Evolutionary conservation across 2,329 filamentous ascomycete genomes (phyloP).

Genomic region (Pseudogymnoascus sp.): DNA sequence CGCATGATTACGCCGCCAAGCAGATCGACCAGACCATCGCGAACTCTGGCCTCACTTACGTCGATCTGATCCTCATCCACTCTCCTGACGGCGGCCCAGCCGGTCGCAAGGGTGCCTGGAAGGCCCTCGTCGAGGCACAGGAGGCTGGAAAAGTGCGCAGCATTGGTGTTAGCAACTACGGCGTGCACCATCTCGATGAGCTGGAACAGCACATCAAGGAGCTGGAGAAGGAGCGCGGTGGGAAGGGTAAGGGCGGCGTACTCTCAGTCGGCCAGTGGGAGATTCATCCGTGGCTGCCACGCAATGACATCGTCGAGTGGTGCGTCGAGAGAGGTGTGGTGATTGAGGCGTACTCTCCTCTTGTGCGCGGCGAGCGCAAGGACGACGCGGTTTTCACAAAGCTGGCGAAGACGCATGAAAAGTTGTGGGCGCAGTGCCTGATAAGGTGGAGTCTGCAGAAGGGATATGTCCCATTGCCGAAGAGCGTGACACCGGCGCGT

Average conservation of each 20-base stretch:
- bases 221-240: slow-evolving; percentile 51
- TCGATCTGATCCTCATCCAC: slow-evolving; percentile 59
- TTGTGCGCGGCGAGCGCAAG: slow-evolving; percentile 60
- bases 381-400: slow-evolving; percentile 56
- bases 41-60: slow-evolving; percentile 50
- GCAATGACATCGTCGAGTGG: slow-evolving; percentile 75
- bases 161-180: slow-evolving; percentile 58
- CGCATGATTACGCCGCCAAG: slow-evolving; percentile 56
- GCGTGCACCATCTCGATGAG: slow-evolving; percentile 53
- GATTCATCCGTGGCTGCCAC: slow-evolving; percentile 77
- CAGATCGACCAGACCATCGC: slow-evolving; percentile 55
- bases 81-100: slow-evolving; percentile 49
- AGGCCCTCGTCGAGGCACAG: slow-evolving; percentile 53
- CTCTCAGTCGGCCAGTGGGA: slow-evolving; percentile 84
- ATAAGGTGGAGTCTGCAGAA: slow-evolving; percentile 78
- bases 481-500: slow-evolving; percentile 59
- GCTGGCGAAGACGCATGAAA: slow-evolving; percentile 63
- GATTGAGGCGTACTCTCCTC: slow-evolving; percentile 54
- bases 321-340: slow-evolving; percentile 54
- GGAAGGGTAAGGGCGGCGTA: slow-evolving; percentile 57
- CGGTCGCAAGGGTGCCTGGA: slow-evolving; percentile 51
- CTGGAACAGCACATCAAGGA: slow-evolving; percentile 50
- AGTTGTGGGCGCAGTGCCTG: slow-evolving; percentile 67
- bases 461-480: slow-evolving; percentile 62
- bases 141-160: slow-evolving; percentile 53